phyloP scores from a whole-genome alignment of 176 grass and related monocot species.

The sorghum (Sorghum bicolor) region DNA sequence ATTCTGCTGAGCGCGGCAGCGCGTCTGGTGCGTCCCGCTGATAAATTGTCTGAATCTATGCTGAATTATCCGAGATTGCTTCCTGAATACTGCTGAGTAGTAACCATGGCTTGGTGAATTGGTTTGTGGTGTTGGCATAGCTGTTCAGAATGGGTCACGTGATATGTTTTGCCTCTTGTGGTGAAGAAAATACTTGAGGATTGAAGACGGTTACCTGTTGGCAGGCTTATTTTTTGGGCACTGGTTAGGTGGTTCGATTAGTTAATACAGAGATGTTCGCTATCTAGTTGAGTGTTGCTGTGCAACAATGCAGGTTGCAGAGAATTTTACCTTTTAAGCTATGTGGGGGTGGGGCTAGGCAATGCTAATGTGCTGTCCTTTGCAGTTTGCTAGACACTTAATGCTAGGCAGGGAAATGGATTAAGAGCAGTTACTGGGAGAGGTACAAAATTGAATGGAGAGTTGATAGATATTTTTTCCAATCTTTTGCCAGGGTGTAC shows the following conservation, averaged over 20 bases:
- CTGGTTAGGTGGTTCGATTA: background rate
- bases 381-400: background rate
- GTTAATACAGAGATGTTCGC: background rate
- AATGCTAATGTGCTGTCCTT: background rate
- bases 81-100: background rate
- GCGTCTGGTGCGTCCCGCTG: background rate
- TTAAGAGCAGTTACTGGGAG: background rate
- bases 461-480: background rate
- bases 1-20: background rate
- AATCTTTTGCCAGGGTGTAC: background rate
- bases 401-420: background rate
- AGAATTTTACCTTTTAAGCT: background rate
- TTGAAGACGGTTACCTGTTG: background rate
- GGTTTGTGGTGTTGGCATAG: background rate
- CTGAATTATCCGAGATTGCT: background rate
- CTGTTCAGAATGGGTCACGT: background rate
- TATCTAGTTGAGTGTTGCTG: background rate
- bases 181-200: background rate
- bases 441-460: background rate
- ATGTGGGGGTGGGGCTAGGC: background rate
- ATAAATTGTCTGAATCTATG: background rate
- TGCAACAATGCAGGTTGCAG: background rate
- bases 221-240: slow-evolving; percentile 1
- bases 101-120: background rate
- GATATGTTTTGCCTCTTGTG: background rate